Conservation (phyloP, 169 alveolate species). For the Cyclospora cayetanensis region DNA sequence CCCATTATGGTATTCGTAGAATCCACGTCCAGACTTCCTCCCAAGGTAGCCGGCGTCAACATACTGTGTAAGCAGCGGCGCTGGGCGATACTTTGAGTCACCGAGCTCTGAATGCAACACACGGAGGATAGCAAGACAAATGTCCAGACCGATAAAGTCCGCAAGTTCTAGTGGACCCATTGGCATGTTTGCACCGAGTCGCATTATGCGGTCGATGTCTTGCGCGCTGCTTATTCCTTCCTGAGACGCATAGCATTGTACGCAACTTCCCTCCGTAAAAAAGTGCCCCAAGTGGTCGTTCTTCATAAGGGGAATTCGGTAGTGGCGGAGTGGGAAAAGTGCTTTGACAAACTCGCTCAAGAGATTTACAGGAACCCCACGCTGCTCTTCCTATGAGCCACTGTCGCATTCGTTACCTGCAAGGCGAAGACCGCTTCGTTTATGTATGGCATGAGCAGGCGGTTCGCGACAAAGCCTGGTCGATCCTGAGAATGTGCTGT, state of each 20-base stretch:
- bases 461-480: constrained; percentile 91
- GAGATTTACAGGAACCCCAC: no score
- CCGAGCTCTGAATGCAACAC: constrained; percentile 90
- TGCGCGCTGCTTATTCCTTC: constrained; percentile 85
- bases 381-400: no score
- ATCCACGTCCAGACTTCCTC: constrained; percentile 89
- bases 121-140: constrained; percentile 83
- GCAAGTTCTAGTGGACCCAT: constrained; percentile 94
- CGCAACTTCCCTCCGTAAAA: no score
- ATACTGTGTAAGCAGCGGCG: constrained; percentile 88
- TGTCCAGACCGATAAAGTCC: constrained; percentile 93
- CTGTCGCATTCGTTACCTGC: no score
- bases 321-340: no score
- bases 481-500: constrained; percentile 75
- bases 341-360: no score
- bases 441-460: constrained; percentile 91
- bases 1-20: constrained; percentile 82
- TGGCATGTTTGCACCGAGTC: constrained; percentile 92
- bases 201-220: constrained; percentile 90
- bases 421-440: constrained; percentile 85
- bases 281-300: no score
- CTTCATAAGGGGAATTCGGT: no score
- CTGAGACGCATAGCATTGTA: constrained; percentile 64
- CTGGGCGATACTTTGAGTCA: constrained; percentile 91
- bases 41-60: constrained; percentile 94